These are phyloP conservation scores for Paramecium bursaria DNA, from an alignment of 73 alveolate species.

Conservation along the genomic window DNA sequence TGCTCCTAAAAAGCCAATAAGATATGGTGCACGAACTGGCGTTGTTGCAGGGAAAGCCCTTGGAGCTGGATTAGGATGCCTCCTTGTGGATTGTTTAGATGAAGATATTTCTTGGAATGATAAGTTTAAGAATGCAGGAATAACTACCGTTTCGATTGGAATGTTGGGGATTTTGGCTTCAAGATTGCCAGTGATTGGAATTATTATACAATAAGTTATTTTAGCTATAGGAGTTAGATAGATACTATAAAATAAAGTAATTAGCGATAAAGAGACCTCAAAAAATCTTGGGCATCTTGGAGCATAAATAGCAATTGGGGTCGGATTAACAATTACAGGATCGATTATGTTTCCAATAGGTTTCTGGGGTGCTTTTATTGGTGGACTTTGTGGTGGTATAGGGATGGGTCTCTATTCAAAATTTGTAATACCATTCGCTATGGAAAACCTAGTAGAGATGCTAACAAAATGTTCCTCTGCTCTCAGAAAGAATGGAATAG, in stretches of 20 bases:
- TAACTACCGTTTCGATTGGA: conserved; percentile 56
- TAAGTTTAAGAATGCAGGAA: conserved; percentile 52
- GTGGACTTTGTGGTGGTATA: conserved; percentile 40
- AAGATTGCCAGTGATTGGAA: conserved; percentile 35
- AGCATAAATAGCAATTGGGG: conserved; percentile 20
- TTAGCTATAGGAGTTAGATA: conserved; percentile 33
- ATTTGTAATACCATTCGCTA: conserved; percentile 21
- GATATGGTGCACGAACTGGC: conserved; percentile 33
- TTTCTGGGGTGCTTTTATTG: conserved; percentile 53
- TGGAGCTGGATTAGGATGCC: conserved; percentile 43
- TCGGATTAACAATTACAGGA: conserved; percentile 41
- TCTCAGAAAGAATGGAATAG: not conserved
- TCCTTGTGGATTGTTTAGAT: conserved; percentile 54
- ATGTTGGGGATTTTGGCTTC: conserved; percentile 29
- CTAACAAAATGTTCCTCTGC: not conserved
- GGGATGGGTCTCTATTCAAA: conserved; percentile 48
- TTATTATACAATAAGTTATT: conserved; percentile 33
- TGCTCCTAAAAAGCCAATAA: conserved; percentile 58
- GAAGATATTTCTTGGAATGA: conserved; percentile 52
- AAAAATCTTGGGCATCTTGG: conserved; percentile 50
- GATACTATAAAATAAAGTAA: conserved; percentile 21
- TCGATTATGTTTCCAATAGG: conserved; percentile 13
- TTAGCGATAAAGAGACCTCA: conserved; percentile 36
- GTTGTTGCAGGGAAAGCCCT: conserved; percentile 45
- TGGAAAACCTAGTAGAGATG: conserved; percentile 40